Evolutionary conservation across 495 filamentous ascomycete genomes (phyloP), one percentile per base, ranked within the genome.

Genomic region (Lophiostoma macrostomum): DNA sequence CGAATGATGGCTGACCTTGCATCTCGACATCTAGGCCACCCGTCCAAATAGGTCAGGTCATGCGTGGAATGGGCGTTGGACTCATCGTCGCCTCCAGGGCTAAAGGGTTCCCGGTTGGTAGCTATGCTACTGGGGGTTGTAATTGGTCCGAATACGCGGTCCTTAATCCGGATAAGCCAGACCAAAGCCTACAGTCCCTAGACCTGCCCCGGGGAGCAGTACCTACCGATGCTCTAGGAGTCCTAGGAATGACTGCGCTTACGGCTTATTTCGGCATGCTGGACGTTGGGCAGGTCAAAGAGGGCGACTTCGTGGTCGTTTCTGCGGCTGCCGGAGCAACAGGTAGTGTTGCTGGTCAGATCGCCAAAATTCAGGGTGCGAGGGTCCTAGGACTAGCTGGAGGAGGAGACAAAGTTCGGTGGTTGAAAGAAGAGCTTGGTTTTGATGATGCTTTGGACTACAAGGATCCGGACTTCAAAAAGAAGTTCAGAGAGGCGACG

Each of bases 281-380:
- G 28, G 71, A 81, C 36, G 72, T 86, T 36, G 84, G 76, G 7
- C 53, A 79, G 34, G 76, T 81, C 8, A 73, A 78, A 38, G 50
- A 69, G 0, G 80, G 78, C 4, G 81, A 87, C 43, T 80, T 81
- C 4, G 81, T 87, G 5, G 82, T 87, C 11, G 77, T 86, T 0
- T 83, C 80, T 18, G 82, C 80, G 0, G 84, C 84, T 3, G 86
- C 86, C 4, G 85, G 85, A 8, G 85, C 84, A 0, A 87, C 83
- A 7, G 86, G 85, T 0, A 80, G 76, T 54, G 74, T 86, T 0
- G 84, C 75, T 11, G 84, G 82, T 3, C 85, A 89, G 70, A 85
- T 87, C 63, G 80, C 80, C 1, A 83, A 81, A 67, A 69, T 82
- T 35, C 75, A 78, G 62, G 83, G 82, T 4, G 77, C 76, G 2